A percentile compares a stretch with the other conserved stretches of the same genome.
phyloP scores from a whole-genome alignment of 345 rosid species.

The Firmiana major region DNA sequence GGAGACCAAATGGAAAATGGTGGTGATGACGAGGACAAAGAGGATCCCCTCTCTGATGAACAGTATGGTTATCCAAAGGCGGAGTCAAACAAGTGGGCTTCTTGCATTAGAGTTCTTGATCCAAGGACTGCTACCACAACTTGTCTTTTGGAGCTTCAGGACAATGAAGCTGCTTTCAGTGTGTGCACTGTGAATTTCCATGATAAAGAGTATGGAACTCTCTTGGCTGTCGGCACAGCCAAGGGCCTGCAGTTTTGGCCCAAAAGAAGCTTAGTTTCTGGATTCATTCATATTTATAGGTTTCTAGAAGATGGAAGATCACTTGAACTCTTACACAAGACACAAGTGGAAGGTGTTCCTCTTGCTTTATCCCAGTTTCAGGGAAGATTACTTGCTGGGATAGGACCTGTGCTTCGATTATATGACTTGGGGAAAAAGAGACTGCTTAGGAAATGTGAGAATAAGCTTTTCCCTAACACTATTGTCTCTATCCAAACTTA shows the following conservation, averaged over 20 bases:
- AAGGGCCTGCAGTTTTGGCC: constrained; percentile 94
- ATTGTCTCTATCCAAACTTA: constrained; percentile 75
- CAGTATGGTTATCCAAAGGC: constrained; percentile 97
- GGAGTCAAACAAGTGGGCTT: constrained; percentile 90
- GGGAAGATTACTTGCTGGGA: constrained; percentile 91
- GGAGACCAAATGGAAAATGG: constrained; percentile 75
- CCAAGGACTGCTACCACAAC: constrained; percentile 76
- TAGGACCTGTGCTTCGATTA: constrained; percentile 82
- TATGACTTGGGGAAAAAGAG: constrained; percentile 92
- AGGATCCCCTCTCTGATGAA: constrained; percentile 87
- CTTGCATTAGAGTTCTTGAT: constrained; percentile 95
- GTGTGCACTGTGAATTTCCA: constrained; percentile 90
- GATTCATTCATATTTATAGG: constrained; percentile 84
- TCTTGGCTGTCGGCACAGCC: constrained; percentile 92
- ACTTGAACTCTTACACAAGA: constrained; percentile 90
- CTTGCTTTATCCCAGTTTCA: constrained; percentile 90
- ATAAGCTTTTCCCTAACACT: constrained; percentile 87
- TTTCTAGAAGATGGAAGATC: constrained; percentile 84
- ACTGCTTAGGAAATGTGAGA: constrained; percentile 92
- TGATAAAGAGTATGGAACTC: constrained; percentile 90
- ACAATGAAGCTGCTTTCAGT: constrained; percentile 94
- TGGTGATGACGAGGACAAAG: constrained; percentile 77
- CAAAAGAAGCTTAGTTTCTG: constrained; percentile 58
- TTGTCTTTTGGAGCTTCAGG: constrained; percentile 95
- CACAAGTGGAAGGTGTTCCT: constrained; percentile 95